These are phyloP conservation scores for Phaffomyces antillensis DNA, from an alignment of 805 yeast species.

Conservation along the genomic window DNA sequence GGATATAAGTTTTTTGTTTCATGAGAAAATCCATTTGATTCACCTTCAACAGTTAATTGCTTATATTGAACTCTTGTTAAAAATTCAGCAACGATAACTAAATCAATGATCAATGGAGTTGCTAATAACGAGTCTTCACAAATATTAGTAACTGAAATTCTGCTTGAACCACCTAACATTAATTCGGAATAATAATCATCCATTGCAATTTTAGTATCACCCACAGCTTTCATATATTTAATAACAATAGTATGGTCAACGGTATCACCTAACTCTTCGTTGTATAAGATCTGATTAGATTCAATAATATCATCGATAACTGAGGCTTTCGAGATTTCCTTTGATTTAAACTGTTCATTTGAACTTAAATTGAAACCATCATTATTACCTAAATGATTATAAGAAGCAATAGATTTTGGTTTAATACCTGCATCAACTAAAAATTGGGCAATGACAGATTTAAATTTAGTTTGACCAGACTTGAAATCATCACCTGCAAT, in stretches of 20 bases:
- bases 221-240: constrained; percentile 90
- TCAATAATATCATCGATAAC: constrained; percentile 94
- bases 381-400: constrained; percentile 93
- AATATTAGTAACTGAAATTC: constrained; percentile 88
- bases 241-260: constrained; percentile 95
- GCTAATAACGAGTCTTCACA: constrained; percentile 96
- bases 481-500: constrained; percentile 98
- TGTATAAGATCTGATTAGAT: constrained; percentile 77
- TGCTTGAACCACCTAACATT: constrained; percentile 96
- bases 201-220: constrained; percentile 96
- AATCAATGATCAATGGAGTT: constrained; percentile 87
- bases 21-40: constrained; percentile 16
- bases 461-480: constrained; percentile 92
- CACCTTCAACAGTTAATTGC: constrained; percentile 27
- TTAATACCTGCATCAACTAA: constrained; percentile 96
- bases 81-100: constrained; percentile 86
- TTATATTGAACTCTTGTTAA: constrained; percentile 79
- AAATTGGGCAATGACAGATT: constrained; percentile 94
- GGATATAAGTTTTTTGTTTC: constrained; percentile 55
- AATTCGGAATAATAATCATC: constrained; percentile 95
- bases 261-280: constrained; percentile 65
- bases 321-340: constrained; percentile 88
- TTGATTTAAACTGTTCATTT: constrained; percentile 88
- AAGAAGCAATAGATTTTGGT: constrained; percentile 90
- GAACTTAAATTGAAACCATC: constrained; percentile 91